These are phyloP conservation scores for Aurantiochytrium sp. DNA, from an alignment of 108 stramenopile genomes.

Conservation along the genomic window DNA sequence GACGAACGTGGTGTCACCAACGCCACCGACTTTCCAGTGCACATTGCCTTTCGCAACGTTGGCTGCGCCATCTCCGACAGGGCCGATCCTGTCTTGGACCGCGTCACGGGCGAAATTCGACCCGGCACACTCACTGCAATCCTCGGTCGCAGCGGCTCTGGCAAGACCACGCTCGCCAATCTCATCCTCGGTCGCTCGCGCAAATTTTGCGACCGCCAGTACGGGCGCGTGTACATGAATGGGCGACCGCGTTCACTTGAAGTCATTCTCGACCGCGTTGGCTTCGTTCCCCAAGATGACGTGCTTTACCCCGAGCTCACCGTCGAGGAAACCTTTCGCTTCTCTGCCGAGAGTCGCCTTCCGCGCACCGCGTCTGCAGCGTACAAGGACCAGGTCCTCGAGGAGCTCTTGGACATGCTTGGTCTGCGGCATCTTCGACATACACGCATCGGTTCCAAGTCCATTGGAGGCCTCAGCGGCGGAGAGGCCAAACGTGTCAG, in stretches of 20 bases:
- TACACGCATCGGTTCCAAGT: background rate
- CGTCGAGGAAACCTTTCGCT: constrained; percentile 23
- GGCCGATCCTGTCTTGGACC: background rate
- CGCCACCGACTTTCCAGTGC: background rate
- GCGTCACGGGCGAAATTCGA: background rate
- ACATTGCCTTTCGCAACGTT: background rate
- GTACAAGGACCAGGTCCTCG: background rate
- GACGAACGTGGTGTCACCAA: background rate
- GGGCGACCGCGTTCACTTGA: background rate
- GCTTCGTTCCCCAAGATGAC: constrained; percentile 48
- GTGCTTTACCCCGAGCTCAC: constrained; percentile 33
- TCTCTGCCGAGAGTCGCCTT: constrained; percentile 27
- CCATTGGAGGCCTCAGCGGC: constrained; percentile 19
- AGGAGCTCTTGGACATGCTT: background rate
- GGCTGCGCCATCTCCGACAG: background rate
- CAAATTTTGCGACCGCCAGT: background rate
- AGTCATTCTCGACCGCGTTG: constrained; percentile 2
- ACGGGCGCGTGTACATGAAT: background rate
- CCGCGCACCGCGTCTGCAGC: background rate
- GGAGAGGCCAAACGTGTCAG: constrained; percentile 37
- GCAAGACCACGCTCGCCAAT: background rate
- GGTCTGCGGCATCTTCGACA: background rate
- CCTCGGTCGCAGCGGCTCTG: background rate
- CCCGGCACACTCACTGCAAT: background rate
- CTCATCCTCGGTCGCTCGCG: background rate